Conservation (phyloP, 768 basidiomycete species). For the Dentipellis fragilis region DNA sequence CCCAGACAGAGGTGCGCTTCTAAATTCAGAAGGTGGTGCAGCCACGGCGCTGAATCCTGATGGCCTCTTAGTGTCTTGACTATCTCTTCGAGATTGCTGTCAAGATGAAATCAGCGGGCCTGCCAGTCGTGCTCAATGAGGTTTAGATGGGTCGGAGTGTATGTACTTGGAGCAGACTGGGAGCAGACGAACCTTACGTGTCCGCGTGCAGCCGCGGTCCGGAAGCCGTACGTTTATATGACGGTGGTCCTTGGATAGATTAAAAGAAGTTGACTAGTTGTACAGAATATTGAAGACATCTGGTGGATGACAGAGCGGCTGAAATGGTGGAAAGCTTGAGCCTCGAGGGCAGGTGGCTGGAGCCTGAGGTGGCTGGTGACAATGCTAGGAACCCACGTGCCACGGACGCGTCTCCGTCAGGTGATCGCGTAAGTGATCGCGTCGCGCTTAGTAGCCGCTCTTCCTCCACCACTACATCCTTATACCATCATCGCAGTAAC, state of each 20-base stretch:
- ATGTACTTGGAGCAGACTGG: background rate
- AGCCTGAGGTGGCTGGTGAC: too few relatives aligned
- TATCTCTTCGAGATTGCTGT: slow-evolving; percentile 86
- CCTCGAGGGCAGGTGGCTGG: too few relatives aligned
- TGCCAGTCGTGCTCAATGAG: slow-evolving; percentile 34
- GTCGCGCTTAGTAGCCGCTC: background rate
- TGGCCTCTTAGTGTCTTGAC: slow-evolving; percentile 57
- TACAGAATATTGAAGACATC: too few relatives aligned
- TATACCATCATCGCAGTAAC: background rate
- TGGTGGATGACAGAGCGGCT: too few relatives aligned
- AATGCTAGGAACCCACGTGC: background rate
- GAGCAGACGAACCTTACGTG: background rate
- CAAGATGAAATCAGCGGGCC: slow-evolving; percentile 62
- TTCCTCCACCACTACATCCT: background rate
- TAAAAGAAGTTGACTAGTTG: too few relatives aligned
- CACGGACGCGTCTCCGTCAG: background rate
- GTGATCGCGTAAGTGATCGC: background rate
- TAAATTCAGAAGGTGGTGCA: too few relatives aligned
- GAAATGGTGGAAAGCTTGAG: too few relatives aligned
- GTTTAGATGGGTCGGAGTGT: background rate
- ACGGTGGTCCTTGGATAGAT: background rate
- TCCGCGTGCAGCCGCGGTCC: background rate
- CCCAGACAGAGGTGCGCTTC: slow-evolving; percentile 60
- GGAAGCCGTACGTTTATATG: background rate
- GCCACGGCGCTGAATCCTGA: background rate